Base-by-base conservation (phyloP, 495 filamentous ascomycete genomes). In the Lentithecium fluviatile region DNA sequence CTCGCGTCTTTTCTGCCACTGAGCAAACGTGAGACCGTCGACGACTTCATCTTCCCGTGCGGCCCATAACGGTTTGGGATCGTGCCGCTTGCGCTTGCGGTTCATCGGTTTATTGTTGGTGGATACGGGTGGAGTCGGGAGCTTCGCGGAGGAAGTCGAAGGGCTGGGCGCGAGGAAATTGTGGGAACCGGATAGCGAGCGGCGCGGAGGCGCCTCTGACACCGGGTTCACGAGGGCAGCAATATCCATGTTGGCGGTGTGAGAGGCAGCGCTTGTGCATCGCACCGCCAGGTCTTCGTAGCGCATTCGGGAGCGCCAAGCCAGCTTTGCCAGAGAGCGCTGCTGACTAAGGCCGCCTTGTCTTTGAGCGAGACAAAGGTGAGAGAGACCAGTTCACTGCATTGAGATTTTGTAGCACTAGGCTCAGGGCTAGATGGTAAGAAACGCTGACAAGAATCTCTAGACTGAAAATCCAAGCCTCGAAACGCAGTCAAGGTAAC, bases 41-140 rank as follows among this genome's bases (percentile, higher is more conserved):
- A 49, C 7, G 17, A 36, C 45, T 46, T 65, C 62, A 17, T 56
- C 15, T 47, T 65, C 62, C 24, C 11, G 40, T 19, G 43, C n/a
- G 12, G 62, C 62, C 62, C 62, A 65, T 23, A 60, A 51, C n/a
- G 62, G 62, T 29, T 65, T 65, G 36, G 62, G 56, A 34, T 65
- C 62, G 51, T 46, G 45, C 17, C 56, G 62, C 25, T 65, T 65
- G 24, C 61, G 61, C 51, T 60, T 65, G 48, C 29, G 62, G 19
- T 34, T 7, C 20, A 23, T 21, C 8, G 42, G n/a, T 13, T 36
- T 6, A 43, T 55, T 53, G 24, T 25, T 38, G n/a, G 50, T 60
- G 13, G 56, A n/a, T n/a, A 34, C 19, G 1, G 62, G 62, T 12
- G 62, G 56, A 51, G 56, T 60, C 6, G 62, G 56, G 17, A 65